Evolutionary conservation across 2,329 filamentous ascomycete species (phyloP), one percentile per base, ranked within the genome.

Genomic region (Colletotrichum aenigma): DNA sequence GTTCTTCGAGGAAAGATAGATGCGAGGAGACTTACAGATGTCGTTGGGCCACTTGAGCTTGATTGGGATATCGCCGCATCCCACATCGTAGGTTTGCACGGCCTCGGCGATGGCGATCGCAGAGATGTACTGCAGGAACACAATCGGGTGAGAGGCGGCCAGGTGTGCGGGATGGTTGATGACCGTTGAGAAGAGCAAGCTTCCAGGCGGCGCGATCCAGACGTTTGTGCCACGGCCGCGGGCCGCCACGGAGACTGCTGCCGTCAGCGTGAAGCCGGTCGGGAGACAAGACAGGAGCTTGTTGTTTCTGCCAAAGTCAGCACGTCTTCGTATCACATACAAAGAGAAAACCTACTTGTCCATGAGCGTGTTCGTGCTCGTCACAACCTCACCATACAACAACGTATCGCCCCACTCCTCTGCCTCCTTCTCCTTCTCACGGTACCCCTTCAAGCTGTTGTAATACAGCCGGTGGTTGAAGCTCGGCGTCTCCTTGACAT

Each of bases 31-130:
- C 89, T 83, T 84, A 93, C 92, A 96, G 70, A 99, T 95, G 82
- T 99, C 97, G 81, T 99, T 99, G 13, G 97, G 97, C 97, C 97
- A 99, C 84, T 99, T 99, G 36, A 99, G 86, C 82, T 94, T 96
- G 55, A 99, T 89, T 1, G 95, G 94, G 6, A 98, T 84, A 0
- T 91, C 88, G 7, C 91, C 88, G 83, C 97, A 98, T 9, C 93
- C 95, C 4, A 85, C 85, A 65, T 93, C 95, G 81, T 98, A 98
- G 30, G 89, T 90, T 77, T 94, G 93, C 77, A 98, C 93, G 0
- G 95, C 96, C 77, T 95, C 91, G 4, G 97, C 94, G 56, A 96
- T 94, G 55, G 97, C 96, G 61, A 99, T 91, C 1, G 96, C 96
- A 0, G 95, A 93, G 16, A 99, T 90, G 82, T 99, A 99, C 84